These are phyloP conservation scores for Vicia sativa DNA, from an alignment of 306 rosid species.

Conservation along the genomic window DNA sequence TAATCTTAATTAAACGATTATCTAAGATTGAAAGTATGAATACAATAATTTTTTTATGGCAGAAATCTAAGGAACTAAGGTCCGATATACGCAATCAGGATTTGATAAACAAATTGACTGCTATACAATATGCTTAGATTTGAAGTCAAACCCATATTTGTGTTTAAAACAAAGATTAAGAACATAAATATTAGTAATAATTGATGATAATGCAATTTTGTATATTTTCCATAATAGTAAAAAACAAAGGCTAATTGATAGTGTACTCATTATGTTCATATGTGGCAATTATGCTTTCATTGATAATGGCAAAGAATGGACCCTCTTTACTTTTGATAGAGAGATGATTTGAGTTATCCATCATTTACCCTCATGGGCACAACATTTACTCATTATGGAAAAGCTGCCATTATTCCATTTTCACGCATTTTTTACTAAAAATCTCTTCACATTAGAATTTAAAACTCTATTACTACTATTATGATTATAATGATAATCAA, in stretches of 20 bases:
- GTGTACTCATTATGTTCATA: constrained; percentile 48
- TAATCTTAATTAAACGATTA: too few relatives aligned
- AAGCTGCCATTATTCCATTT: constrained; percentile 44
- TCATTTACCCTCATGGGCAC: constrained; percentile 49
- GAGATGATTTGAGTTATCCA: constrained; percentile 41
- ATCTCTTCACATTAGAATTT: background rate
- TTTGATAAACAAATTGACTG: too few relatives aligned
- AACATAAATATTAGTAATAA: constrained; percentile 31
- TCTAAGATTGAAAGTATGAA: too few relatives aligned
- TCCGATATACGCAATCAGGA: too few relatives aligned
- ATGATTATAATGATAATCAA: constrained; percentile 47
- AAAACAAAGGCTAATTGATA: constrained; percentile 43
- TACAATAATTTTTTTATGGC: too few relatives aligned
- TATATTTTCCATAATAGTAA: constrained; percentile 32
- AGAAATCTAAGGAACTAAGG: too few relatives aligned
- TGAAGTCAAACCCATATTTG: background rate
- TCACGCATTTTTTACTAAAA: constrained; percentile 27
- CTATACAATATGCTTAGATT: background rate
- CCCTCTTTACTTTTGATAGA: constrained; percentile 37
- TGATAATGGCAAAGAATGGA: constrained; percentile 49
- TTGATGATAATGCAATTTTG: constrained; percentile 30
- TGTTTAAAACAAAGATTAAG: constrained; percentile 7
- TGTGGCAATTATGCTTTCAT: constrained; percentile 48
- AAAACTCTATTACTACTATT: constrained; percentile 5
- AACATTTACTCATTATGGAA: constrained; percentile 56